Evolutionary conservation across 148 eudicot genomes (phyloP), one percentile per base, ranked within the genome.

Genomic region (Polygonum aviculare): DNA sequence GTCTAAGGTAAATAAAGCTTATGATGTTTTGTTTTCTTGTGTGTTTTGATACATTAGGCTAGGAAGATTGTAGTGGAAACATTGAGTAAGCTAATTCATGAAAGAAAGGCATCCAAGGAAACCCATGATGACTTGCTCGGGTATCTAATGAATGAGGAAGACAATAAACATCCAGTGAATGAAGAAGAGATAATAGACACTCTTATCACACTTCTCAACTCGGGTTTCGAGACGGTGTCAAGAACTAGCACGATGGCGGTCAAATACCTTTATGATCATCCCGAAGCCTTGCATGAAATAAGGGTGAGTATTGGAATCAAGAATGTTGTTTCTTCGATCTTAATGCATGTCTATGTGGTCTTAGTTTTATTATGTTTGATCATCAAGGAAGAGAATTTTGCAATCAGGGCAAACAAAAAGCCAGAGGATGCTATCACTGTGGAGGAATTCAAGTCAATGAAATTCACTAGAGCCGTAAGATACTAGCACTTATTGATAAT

Each of bases 191-290:
- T 92, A 69, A 89, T 94, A 78, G 98, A 94, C 85, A 86, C 87
- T 72, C 88, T 94, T 76, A 90, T 94, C 76, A 92, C 98, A 12
- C 84, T 94, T 72, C 82, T 90, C 76, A 90, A 94, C 73, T 91
- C 98, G 80, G 95, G 98, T 44, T 91, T 91, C 71, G 98, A 94
- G 83, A 94, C 98, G 74, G 91, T 92, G 77, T 94, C 97, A 26
- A 94, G 92, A 44, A 94, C 98, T 84, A 86, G 97, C 36, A 92
- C 92, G 96, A 94, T 94, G 98, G 97, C 98, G 79, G 87, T 89
- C 71, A 94, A 90, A 82, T 92, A 92, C 83, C 98, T 94, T 22
- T 93, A 92, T 84, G 98, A 94, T 76, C 98, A 92, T 78, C 98
- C 98, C 48, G 78, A 81, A 81, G 96, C 84, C 80, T 97, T 94